Base-by-base conservation (phyloP, 257 asterid genomes). In the Fraxinus cuspidata region DNA sequence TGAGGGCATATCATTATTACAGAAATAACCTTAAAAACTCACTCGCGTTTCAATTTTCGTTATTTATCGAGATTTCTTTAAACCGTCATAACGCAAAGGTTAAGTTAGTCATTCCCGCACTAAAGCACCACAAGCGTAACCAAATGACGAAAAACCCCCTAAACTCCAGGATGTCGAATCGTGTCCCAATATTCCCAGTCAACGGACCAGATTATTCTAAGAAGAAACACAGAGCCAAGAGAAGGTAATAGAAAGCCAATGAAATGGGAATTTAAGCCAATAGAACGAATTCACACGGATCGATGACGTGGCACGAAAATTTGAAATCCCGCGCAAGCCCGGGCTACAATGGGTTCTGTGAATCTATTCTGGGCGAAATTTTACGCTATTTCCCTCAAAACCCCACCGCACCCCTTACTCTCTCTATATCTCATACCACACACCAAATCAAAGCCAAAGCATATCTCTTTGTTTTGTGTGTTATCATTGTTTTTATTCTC, bases 291-390 rank as follows among this genome's bases (percentile, higher is more conserved):
- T 0, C 60, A 29, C 87, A 7, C 74, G 86, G 98, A 93, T 92
- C 86, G 82, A 19, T 89, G 96, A 90, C 86, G 83, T 78, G 96
- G 90, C 76, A 6, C 25, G 47, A 31, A 32, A 83, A 83, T 85
- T 89, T 85, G 97, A 89, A 93, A 89, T 93, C 97, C 98, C 98
- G 98, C 98, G 96, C 89, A 90, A 93, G 90, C 91, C 84, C 98
- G 96, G 98, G 87, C 98, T 91, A 88, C 91, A 89, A 91, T 85
- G 84, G 78, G 85, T 84, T 81, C 81, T 72, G 81, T 68, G 92
- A 74, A 79, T 87, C 84, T 23, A 60, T 60, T 21, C 68, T 9
- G 16, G 64, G 27, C 64, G 27, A 82, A 82, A 78, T 79, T 83
- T 78, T 79, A 63, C 85, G 86, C 86, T 81, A 86, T 83, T 81